Evolutionary conservation across 73 alveolate genomes (phyloP).

Genomic region (Stentor coeruleus): DNA sequence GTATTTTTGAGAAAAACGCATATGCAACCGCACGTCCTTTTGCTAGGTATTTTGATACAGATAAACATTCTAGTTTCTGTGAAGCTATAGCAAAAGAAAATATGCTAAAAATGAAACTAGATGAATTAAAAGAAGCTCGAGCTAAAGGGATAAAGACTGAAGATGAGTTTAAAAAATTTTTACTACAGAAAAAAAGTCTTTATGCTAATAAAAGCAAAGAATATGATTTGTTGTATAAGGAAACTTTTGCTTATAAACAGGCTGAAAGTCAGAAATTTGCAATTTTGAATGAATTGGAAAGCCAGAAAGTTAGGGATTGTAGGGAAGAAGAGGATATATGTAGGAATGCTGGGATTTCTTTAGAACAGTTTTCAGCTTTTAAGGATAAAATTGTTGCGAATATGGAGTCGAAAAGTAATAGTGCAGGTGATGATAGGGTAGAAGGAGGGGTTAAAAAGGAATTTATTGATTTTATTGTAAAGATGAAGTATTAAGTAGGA

Average conservation of each 20-base stretch:
- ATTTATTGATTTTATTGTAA: not conserved
- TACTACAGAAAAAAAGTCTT: conserved; percentile 37
- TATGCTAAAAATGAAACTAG: conserved; percentile 42
- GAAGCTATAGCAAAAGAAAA: conserved; percentile 44
- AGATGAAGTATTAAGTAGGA: no score
- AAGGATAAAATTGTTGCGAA: not conserved
- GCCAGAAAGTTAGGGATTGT: no score
- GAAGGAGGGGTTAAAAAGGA: not conserved
- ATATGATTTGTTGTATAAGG: not conserved
- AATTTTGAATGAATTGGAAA: not conserved
- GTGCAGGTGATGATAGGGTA: not conserved
- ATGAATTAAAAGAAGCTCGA: conserved; percentile 43
- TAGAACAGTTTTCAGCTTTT: not conserved
- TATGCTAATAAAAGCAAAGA: not conserved
- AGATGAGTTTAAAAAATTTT: conserved; percentile 50
- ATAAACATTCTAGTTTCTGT: conserved; percentile 47
- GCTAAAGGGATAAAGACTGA: conserved; percentile 43
- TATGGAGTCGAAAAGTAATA: not conserved
- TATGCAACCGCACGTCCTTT: conserved; percentile 44
- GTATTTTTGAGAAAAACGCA: not conserved
- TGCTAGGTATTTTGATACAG: conserved; percentile 45
- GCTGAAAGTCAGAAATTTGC: not conserved
- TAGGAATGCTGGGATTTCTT: not conserved
- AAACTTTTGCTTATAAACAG: not conserved
- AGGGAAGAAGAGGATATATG: not conserved